Conservation (phyloP, 2,329 filamentous ascomycete genomes). For the Xylariaceae sp. region DNA sequence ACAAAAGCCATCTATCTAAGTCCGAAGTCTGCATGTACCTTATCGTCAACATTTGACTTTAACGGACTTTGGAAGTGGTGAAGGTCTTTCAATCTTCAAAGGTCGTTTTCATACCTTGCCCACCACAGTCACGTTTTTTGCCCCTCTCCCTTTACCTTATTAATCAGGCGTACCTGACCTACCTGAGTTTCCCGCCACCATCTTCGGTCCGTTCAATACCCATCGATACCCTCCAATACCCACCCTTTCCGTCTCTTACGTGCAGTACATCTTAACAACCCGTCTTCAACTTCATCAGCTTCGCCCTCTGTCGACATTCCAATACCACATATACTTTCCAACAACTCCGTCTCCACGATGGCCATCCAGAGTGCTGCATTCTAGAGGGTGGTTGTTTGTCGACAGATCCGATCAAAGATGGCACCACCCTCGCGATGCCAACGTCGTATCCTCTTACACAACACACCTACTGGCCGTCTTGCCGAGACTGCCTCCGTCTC, state of each 20-base stretch:
- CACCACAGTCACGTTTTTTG: too few relatives aligned
- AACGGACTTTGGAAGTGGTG: too few relatives aligned
- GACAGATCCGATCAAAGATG: constrained; percentile 44
- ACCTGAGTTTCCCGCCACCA: not conserved
- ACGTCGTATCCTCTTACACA: constrained; percentile 27
- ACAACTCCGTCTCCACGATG: constrained; percentile 35
- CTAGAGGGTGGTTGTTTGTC: constrained; percentile 51
- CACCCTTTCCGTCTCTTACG: not conserved
- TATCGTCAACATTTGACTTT: too few relatives aligned
- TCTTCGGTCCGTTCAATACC: too few relatives aligned
- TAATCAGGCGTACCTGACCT: too few relatives aligned
- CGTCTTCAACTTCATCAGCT: not conserved
- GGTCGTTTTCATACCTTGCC: too few relatives aligned
- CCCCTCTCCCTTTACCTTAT: too few relatives aligned
- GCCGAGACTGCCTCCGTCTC: not conserved
- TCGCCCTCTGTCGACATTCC: constrained; percentile 16
- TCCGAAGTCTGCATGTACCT: too few relatives aligned
- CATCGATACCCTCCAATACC: not conserved
- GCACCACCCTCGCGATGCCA: constrained; percentile 50
- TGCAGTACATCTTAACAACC: too few relatives aligned
- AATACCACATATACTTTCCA: not conserved
- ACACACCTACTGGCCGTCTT: too few relatives aligned
- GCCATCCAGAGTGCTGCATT: constrained; percentile 43
- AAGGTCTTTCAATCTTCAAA: too few relatives aligned
- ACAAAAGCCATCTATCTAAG: too few relatives aligned